Base-by-base conservation (phyloP, 176 grass and related monocot genomes). In the Triticum turgidum region DNA sequence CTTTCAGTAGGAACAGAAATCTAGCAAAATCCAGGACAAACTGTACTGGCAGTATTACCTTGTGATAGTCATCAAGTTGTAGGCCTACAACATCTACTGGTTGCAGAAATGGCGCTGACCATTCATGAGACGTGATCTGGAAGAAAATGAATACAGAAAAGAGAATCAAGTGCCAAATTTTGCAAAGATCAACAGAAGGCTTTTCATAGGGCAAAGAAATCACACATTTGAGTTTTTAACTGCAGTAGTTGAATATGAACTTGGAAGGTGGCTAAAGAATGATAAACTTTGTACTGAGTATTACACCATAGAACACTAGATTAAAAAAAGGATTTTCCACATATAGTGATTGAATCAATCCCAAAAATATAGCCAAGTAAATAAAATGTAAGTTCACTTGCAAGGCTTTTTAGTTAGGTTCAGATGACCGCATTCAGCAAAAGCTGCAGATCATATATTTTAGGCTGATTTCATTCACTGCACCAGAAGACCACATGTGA, bases 71-170 rank as follows among this genome's bases (percentile, higher is more conserved):
- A 89, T 89, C 80, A 77, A 92, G 84, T n/a, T 89, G 18, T 73
- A 95, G 91, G 10, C 47, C 85, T 84, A 91, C 83, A 77, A 91
- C 91, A 84, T 98, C 96, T 68, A 98, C 96, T 6, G 96, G 96
- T 4, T 92, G 30, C 86, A 94, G 65, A 92, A 98, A 95, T 73
- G 91, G 96, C 41, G 61, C 65, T 6, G 96, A 88, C 88, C 87
- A 89, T 79, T 92, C 85, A 70, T 95, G 75, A 81, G 77, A 82
- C 33, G 88, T 92, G 73, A 98, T 89, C 95, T 98, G 86, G 49
- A 88, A 73, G 34, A 80, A 90, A 76, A 85, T 65, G 61, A 62
- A 86, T 39, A 77, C 56, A 83, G 59, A 83, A 49, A 64, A 77
- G 39, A 78, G 9, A 54, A 78, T 4, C 87, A 64, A 89, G 82